These are phyloP conservation scores for Talaromyces adpressus DNA, from an alignment of 495 filamentous ascomycete species.

Conservation along the genomic window DNA sequence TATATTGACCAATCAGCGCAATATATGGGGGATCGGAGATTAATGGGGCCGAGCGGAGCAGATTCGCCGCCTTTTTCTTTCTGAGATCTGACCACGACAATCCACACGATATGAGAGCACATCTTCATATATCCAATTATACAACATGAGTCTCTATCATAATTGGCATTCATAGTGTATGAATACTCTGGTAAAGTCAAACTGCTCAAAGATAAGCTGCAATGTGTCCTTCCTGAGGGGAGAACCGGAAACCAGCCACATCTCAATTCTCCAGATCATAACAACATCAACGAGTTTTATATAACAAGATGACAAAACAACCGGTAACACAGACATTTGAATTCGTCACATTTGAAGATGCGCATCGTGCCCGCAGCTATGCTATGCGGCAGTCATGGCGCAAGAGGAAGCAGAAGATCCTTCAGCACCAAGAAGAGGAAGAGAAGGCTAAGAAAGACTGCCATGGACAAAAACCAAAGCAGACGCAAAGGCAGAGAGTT, in stretches of 20 bases:
- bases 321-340: neutral
- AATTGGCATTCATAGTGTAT: neutral
- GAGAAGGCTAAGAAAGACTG: neutral
- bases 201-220: neutral
- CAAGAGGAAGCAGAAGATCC: constrained; percentile 12
- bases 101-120: too few relatives aligned
- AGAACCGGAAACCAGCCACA: neutral
- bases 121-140: neutral
- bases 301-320: neutral
- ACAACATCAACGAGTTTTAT: neutral
- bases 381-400: constrained; percentile 22
- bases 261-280: neutral
- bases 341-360: constrained; percentile 3
- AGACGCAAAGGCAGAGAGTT: neutral
- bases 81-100: neutral
- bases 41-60: neutral
- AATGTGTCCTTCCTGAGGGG: neutral
- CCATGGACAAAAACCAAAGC: neutral
- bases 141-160: neutral
- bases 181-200: neutral
- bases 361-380: constrained; percentile 17
- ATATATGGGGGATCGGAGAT: neutral
- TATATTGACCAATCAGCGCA: neutral
- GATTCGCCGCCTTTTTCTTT: neutral
- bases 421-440: constrained; percentile 13